These are phyloP conservation scores for Heritiera fomes DNA, from an alignment of 345 rosid species.

Conservation along the genomic window DNA sequence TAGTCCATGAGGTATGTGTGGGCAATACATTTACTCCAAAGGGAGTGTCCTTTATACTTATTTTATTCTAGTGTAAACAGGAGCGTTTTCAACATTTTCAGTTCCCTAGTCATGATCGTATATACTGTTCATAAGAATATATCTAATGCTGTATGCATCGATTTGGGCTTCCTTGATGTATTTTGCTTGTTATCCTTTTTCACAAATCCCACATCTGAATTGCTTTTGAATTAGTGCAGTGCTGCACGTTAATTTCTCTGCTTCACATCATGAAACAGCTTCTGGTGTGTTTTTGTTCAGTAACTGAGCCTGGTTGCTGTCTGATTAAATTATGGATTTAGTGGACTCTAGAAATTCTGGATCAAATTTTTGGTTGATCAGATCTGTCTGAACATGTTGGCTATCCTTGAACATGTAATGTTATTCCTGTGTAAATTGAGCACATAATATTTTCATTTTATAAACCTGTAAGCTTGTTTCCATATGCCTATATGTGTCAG, in stretches of 20 bases:
- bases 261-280: neutral
- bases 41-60: neutral
- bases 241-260: neutral
- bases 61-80: neutral
- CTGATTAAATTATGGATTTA: too few species aligned
- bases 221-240: neutral
- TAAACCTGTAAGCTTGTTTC: neutral
- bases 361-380: neutral
- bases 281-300: neutral
- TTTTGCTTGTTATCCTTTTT: neutral
- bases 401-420: neutral
- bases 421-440: neutral
- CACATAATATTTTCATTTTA: neutral
- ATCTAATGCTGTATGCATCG: neutral
- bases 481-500: neutral
- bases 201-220: neutral
- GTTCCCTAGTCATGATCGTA: neutral
- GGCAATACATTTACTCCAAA: neutral
- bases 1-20: neutral
- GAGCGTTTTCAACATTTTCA: neutral
- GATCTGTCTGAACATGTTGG: neutral
- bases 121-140: neutral
- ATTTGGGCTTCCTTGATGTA: neutral
- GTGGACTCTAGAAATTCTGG: neutral
- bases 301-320: too few species aligned